Conservation (phyloP, 176 grass and related monocot genomes). For the Juncus inflexus region DNA sequence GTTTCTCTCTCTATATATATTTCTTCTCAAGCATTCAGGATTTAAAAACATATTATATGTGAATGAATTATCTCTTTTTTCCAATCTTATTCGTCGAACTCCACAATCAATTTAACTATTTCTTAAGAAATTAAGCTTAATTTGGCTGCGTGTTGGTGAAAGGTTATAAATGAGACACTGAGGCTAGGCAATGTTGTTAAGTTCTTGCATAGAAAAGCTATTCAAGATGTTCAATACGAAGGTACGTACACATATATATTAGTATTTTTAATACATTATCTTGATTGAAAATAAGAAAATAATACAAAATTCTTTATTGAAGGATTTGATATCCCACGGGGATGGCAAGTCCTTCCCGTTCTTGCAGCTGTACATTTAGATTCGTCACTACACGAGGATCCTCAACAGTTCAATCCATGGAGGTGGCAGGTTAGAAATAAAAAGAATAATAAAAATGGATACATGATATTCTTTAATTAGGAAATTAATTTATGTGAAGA, state of each 20-base stretch:
- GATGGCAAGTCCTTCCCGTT: conserved; percentile 36
- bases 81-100: no score
- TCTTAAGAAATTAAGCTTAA: neutral
- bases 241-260: conserved; percentile 26
- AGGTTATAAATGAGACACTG: conserved; percentile 40
- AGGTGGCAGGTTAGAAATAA: conserved; percentile 36
- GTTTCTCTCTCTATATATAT: neutral
- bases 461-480: neutral
- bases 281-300: neutral
- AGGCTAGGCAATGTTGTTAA: conserved; percentile 40
- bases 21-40: no score
- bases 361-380: conserved; percentile 36
- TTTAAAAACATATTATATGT: no score
- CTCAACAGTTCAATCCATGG: conserved; percentile 38
- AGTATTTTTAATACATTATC: neutral
- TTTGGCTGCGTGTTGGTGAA: neutral
- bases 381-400: conserved; percentile 29
- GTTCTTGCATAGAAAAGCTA: conserved; percentile 37
- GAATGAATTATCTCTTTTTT: no score
- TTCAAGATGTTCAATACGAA: conserved; percentile 35
- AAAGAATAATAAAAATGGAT: neutral
- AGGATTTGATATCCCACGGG: conserved; percentile 39
- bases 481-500: no score
- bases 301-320: conserved; percentile 9
- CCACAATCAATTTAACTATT: no score